Evolutionary conservation across 108 stramenopile genomes (phyloP).

Genomic region (Mayamaea pseudoterrestris): DNA sequence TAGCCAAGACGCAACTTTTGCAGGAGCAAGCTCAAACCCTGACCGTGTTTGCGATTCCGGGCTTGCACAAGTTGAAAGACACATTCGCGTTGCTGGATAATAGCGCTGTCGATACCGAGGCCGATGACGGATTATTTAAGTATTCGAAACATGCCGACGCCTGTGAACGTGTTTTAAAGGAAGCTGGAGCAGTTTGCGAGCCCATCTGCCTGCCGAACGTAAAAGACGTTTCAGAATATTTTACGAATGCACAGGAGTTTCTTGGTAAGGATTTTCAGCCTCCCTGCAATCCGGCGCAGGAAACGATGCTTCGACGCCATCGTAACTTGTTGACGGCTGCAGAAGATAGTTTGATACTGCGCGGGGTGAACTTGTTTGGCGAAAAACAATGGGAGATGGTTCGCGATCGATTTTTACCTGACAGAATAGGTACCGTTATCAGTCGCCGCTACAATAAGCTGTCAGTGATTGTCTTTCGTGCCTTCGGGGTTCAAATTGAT

Average conservation of each 20-base stretch:
- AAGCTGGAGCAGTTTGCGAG: slow-evolving; percentile 47
- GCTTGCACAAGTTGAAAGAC: slow-evolving; percentile 46
- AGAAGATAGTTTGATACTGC: slow-evolving; percentile 37
- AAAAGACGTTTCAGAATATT: slow-evolving; percentile 32
- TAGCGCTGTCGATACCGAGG: slow-evolving; percentile 27
- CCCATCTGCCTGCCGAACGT: slow-evolving; percentile 32
- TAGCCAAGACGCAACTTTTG: slow-evolving; percentile 29
- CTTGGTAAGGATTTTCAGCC: slow-evolving; percentile 30
- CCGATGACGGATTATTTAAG: neutral
- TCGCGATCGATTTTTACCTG: slow-evolving; percentile 72
- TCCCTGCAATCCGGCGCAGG: slow-evolving; percentile 38
- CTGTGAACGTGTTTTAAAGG: slow-evolving; percentile 46
- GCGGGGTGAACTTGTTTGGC: slow-evolving; percentile 58
- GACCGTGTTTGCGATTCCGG: slow-evolving; percentile 69
- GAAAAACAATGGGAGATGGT: slow-evolving; percentile 84
- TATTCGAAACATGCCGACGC: slow-evolving; percentile 28
- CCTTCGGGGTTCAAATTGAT: slow-evolving; percentile 57
- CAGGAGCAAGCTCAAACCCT: slow-evolving; percentile 18
- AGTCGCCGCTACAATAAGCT: slow-evolving; percentile 74
- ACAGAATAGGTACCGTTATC: slow-evolving; percentile 58
- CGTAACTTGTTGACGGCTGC: slow-evolving; percentile 63
- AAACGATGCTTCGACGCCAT: slow-evolving; percentile 37
- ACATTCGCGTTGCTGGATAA: slow-evolving; percentile 68
- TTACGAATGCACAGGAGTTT: slow-evolving; percentile 48
- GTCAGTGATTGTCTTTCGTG: slow-evolving; percentile 68